Conservation (phyloP, 345 rosid species). For the Pistacia integerrima region DNA sequence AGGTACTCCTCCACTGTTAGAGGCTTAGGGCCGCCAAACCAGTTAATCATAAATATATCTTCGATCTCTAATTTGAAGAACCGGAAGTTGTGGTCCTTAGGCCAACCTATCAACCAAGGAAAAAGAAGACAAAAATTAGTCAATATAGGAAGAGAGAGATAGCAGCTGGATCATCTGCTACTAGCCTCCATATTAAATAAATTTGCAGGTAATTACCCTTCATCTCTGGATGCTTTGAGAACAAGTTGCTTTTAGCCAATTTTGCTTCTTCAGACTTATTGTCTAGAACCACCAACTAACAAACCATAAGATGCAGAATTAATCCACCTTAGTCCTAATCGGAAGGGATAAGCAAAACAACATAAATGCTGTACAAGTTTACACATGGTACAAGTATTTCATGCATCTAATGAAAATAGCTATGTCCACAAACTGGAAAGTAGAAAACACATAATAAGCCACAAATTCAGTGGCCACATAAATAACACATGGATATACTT, state of each 20-base stretch:
- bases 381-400: neutral
- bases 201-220: conserved; percentile 41
- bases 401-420: neutral
- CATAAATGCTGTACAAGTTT: too few species aligned
- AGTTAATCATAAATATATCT: conserved; percentile 79
- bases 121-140: neutral
- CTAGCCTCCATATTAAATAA: neutral
- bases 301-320: conserved; percentile 12
- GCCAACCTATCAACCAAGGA: conserved; percentile 68
- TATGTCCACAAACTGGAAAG: neutral
- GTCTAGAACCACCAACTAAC: conserved; percentile 55
- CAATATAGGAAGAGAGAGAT: neutral
- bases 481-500: neutral
- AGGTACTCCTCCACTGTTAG: conserved; percentile 77
- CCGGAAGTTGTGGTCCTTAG: conserved; percentile 65
- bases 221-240: conserved; percentile 94
- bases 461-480: neutral
- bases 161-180: neutral
- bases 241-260: conserved; percentile 57
- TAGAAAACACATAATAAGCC: neutral
- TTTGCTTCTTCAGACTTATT: conserved; percentile 58
- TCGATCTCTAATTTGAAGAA: conserved; percentile 70
- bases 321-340: conserved; percentile 9
- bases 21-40: conserved; percentile 95
- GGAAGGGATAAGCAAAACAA: neutral